A percentile compares a stretch with the other conserved stretches of the same genome.
phyloP scores from a whole-genome alignment of 169 alveolate genomes.

The Plasmodium ovale region DNA sequence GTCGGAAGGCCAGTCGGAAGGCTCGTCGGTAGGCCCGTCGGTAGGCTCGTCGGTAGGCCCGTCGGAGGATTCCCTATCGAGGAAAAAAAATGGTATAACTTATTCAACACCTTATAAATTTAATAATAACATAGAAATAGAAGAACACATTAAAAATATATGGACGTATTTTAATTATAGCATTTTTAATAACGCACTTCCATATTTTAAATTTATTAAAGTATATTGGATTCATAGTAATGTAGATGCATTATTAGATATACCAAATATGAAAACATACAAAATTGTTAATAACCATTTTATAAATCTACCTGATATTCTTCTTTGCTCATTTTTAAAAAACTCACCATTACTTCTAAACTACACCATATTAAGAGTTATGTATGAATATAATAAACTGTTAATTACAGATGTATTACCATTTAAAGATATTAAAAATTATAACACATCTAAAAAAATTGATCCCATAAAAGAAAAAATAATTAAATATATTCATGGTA shows the following conservation, averaged over 20 bases:
- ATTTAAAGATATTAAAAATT: slow-evolving; percentile 57
- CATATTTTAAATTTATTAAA: slow-evolving; percentile 38
- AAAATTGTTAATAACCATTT: slow-evolving; percentile 46
- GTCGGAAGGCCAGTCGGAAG: slow-evolving; percentile 20
- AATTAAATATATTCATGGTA: slow-evolving; percentile 64
- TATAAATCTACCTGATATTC: slow-evolving; percentile 43
- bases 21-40: slow-evolving; percentile 23
- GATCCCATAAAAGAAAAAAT: slow-evolving; percentile 50
- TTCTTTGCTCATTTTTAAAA: slow-evolving; percentile 22
- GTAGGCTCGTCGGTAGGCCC: slow-evolving; percentile 25
- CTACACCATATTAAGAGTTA: slow-evolving; percentile 50
- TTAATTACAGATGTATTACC: slow-evolving; percentile 41
- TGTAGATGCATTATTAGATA: slow-evolving; percentile 19
- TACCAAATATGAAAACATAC: slow-evolving; percentile 68
- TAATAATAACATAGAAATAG: slow-evolving; percentile 49
- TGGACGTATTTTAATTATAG: slow-evolving; percentile 70
- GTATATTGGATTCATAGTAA: slow-evolving; percentile 54
- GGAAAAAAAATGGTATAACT: slow-evolving; percentile 7
- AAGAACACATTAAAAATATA: slow-evolving; percentile 62
- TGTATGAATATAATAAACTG: slow-evolving; percentile 65
- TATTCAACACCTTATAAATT: slow-evolving; percentile 70
- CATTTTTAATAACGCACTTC: slow-evolving; percentile 51
- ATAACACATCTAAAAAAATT: slow-evolving; percentile 28
- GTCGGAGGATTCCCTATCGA: slow-evolving; percentile 37
- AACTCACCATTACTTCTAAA: slow-evolving; percentile 54